Conservation (phyloP, 768 basidiomycete genomes). For the Gloeostereum incarnatum region DNA sequence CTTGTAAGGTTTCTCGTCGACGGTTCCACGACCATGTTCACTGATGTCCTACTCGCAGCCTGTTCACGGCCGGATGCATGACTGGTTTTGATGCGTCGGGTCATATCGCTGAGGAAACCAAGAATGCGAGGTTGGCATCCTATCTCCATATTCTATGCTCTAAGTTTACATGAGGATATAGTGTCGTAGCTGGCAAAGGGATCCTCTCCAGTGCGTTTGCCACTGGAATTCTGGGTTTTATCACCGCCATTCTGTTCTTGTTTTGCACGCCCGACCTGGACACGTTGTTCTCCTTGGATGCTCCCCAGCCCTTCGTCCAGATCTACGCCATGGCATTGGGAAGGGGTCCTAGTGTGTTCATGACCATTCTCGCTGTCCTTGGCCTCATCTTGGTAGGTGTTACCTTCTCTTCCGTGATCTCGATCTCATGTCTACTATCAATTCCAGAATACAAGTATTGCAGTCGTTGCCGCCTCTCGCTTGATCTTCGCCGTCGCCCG, state of each 20-base stretch:
- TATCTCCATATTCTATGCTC: not conserved
- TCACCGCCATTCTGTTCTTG: conserved; percentile 70
- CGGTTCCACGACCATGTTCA: not conserved
- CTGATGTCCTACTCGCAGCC: conserved; percentile 25
- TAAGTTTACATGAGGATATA: conserved; percentile 15
- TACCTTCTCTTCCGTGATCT: not conserved
- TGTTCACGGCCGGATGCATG: conserved; percentile 82
- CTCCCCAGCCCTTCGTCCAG: conserved; percentile 89
- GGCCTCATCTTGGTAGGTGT: conserved; percentile 73
- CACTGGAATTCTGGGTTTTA: conserved; percentile 73
- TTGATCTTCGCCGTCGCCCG: conserved; percentile 91
- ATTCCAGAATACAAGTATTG: conserved; percentile 74
- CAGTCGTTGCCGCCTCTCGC: conserved; percentile 82
- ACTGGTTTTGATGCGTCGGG: conserved; percentile 89
- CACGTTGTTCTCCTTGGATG: conserved; percentile 62
- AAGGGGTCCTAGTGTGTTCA: conserved; percentile 70
- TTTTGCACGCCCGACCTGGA: conserved; percentile 80
- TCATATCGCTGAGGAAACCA: conserved; percentile 84
- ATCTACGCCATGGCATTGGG: conserved; percentile 82
- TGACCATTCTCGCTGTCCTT: conserved; percentile 77
- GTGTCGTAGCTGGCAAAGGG: conserved; percentile 73
- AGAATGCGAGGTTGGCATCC: conserved; percentile 51
- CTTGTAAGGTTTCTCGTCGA: conserved; percentile 38
- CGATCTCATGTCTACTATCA: conserved; percentile 1
- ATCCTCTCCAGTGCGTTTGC: conserved; percentile 72